phyloP scores from a whole-genome alignment of 306 rosid genomes.

The Albizia julibrissin region DNA sequence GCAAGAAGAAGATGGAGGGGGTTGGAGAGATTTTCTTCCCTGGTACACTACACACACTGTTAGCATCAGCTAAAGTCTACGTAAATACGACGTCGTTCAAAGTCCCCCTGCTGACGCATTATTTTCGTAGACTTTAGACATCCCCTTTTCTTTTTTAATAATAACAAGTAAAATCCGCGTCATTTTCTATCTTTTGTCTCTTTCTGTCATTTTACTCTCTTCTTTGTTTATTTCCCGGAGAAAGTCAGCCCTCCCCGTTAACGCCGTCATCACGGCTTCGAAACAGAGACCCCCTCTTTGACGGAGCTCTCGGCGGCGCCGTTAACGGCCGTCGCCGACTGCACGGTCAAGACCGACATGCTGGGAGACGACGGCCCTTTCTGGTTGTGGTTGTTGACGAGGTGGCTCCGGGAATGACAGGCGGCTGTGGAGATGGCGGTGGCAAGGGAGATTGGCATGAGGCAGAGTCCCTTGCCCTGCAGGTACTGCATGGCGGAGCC shows the following conservation, averaged over 20 bases:
- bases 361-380: conserved; percentile 80
- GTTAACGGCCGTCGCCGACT: conserved; percentile 60
- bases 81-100: conserved; percentile 71
- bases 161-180: conserved; percentile 31
- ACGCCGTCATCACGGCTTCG: conserved; percentile 53
- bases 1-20: neutral
- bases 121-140: conserved; percentile 56
- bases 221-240: neutral
- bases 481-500: conserved; percentile 99
- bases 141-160: neutral
- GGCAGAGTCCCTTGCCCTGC: conserved; percentile 95
- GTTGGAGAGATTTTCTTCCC: conserved; percentile 10
- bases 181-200: neutral
- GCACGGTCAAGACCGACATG: conserved; percentile 81
- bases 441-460: conserved; percentile 98
- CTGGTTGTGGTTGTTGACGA: conserved; percentile 39
- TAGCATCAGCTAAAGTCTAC: conserved; percentile 51
- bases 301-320: conserved; percentile 39
- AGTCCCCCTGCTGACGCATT: conserved; percentile 32
- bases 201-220: neutral
- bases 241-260: conserved; percentile 20
- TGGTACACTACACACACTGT: conserved; percentile 27
- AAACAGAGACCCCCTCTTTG: conserved; percentile 71
- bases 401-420: conserved; percentile 69
- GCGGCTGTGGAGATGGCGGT: conserved; percentile 91